Conservation (phyloP, 495 filamentous ascomycete genomes). For the Aspergillus taichungensis region DNA sequence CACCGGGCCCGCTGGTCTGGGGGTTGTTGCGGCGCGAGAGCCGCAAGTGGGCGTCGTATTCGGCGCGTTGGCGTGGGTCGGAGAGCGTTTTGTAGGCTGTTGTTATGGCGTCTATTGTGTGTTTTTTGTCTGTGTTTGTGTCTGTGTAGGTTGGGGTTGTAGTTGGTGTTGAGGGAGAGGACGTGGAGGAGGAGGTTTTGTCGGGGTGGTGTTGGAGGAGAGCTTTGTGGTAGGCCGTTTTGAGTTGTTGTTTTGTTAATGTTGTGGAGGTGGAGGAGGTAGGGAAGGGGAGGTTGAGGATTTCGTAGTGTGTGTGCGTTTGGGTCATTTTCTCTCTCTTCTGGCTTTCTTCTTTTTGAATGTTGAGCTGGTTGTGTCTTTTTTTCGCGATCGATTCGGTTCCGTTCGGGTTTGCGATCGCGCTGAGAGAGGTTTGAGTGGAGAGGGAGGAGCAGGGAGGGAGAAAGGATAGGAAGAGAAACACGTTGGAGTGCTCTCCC, state of each 20-base stretch:
- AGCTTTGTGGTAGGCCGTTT: conserved; percentile 69
- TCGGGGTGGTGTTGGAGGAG: conserved; percentile 78
- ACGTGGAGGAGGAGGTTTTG: conserved; percentile 38
- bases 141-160: background rate
- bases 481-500: too few relatives aligned
- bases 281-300: conserved; percentile 42
- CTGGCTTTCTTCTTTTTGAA: conserved; percentile 1
- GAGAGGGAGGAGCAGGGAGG: too few relatives aligned
- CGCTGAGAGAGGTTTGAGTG: too few relatives aligned
- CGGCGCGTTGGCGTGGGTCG: conserved; percentile 43
- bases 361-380: too few relatives aligned
- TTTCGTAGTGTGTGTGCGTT: conserved; percentile 30
- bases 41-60: conserved; percentile 56
- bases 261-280: conserved; percentile 10
- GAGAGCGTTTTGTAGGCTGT: conserved; percentile 65
- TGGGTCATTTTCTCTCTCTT: conserved; percentile 17
- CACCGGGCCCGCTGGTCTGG: conserved; percentile 19
- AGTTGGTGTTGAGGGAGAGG: conserved; percentile 10
- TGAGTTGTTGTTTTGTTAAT: conserved; percentile 42
- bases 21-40: conserved; percentile 22
- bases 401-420: background rate
- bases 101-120: conserved; percentile 71
- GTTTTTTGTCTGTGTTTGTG: conserved; percentile 13
- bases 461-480: too few relatives aligned
- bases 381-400: background rate